A percentile compares a stretch with the other conserved stretches of the same genome.
Conservation (phyloP, 352 stramenopile genomes). For the Lagenidium giganteum region DNA sequence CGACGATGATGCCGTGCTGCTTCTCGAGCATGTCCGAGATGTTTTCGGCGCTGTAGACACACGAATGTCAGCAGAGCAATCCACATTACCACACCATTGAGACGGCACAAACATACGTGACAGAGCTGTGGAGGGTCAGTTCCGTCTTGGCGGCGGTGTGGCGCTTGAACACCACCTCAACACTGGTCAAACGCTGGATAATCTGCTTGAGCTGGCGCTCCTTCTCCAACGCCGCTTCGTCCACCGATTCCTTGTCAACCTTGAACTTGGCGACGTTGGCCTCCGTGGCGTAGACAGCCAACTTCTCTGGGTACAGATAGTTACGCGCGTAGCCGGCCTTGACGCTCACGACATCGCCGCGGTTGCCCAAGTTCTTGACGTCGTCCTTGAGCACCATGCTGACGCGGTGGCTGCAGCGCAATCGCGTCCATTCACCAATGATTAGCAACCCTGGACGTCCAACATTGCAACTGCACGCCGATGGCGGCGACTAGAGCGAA, state of each 20-base stretch:
- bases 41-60: conserved; percentile 46
- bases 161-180: conserved; percentile 77
- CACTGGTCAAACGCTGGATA: conserved; percentile 46
- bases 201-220: conserved; percentile 62
- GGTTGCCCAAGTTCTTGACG: conserved; percentile 79
- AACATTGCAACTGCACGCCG: not conserved
- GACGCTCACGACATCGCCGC: conserved; percentile 89
- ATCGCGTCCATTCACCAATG: not conserved
- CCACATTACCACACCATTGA: not conserved
- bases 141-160: conserved; percentile 62
- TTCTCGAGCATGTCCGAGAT: conserved; percentile 85
- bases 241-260: conserved; percentile 51
- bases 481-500: not conserved
- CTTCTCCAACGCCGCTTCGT: conserved; percentile 44
- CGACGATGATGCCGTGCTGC: conserved; percentile 77
- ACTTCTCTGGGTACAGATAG: conserved; percentile 91
- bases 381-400: conserved; percentile 86
- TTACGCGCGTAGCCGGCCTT: conserved; percentile 94
- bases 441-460: not conserved
- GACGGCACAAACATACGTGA: conserved; percentile 33
- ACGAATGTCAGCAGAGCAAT: too few relatives aligned
- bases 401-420: conserved; percentile 55
- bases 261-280: conserved; percentile 86
- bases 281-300: conserved; percentile 91
- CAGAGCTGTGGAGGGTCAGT: conserved; percentile 55